Evolutionary conservation across 2,329 filamentous ascomycete species (phyloP), one percentile per base, ranked within the genome.

Genomic region (Ascochyta clinopodiicola): DNA sequence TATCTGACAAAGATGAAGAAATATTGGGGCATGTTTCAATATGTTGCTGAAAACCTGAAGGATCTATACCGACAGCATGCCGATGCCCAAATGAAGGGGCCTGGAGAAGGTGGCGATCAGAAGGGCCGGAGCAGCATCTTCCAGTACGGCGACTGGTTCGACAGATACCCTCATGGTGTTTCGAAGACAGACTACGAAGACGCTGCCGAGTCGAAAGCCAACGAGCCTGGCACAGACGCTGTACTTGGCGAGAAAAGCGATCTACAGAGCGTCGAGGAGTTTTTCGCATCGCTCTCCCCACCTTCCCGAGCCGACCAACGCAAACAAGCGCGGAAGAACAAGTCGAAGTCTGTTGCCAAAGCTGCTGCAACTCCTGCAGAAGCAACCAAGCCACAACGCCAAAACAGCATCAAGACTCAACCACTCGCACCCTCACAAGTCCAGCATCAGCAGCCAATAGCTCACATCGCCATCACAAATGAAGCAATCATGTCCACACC

Each of bases 11-110:
- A 91, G 76, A 96, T 98, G 91, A 97, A 96, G 80, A 91, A 91
- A 57, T 93, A 95, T 69, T 99, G 95, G 95, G 95, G 94, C 57
- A 96, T 97, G 89, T 97, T 98, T 71, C 91, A 96, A 72, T 97
- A 92, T 78, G 93, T 98, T 84, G 89, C 92, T 0, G 93, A 98
- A 72, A 95, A 94, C 68, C 83, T 97, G 32, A 92, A 95, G 56
- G 90, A 94, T 50, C 87, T 96, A 58, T 99, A 96, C 72, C 86
- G 90, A 46, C 86, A 87, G 43, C 94, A 92, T 64, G 88, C 92
- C 15, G 92, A 97, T 73, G 88, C 89, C n/a, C 86, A 88, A 27
- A 82, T 88, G 48, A 85, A 86, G 63, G 91, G 90, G 9, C 81
- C 81, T n/a, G 75, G 73, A 12, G 81, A 60, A 6, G 51, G 53